Evolutionary conservation across 1,284 basidiomycete genomes (phyloP).

Genomic region (Tylopilus orsonianus): DNA sequence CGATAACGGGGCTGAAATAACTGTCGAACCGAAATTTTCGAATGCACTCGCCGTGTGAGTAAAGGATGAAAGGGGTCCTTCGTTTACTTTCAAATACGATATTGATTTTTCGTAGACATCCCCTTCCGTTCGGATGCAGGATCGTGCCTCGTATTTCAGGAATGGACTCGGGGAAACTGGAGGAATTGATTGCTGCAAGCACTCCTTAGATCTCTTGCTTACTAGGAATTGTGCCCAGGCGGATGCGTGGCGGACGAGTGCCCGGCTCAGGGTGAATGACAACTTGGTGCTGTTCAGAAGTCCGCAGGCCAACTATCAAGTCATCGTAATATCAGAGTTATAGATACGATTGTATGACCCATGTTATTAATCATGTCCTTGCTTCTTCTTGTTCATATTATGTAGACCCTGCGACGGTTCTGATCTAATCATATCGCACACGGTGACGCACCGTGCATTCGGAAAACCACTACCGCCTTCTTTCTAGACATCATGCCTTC

Average conservation of each 20-base stretch:
- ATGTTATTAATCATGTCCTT: background rate
- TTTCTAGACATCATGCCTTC: no score
- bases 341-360: background rate
- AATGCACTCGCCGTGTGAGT: conserved; percentile 15
- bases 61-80: background rate
- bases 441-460: no score
- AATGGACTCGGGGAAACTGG: background rate
- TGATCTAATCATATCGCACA: no score
- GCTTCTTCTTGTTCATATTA: background rate
- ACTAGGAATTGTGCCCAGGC: no score
- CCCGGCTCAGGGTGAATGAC: no score
- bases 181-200: background rate
- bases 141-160: background rate
- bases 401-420: no score
- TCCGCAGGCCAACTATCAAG: no score
- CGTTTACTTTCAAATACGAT: background rate
- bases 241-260: no score
- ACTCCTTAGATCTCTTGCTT: background rate
- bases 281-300: no score
- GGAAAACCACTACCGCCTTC: no score
- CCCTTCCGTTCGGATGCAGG: background rate
- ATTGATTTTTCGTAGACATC: background rate
- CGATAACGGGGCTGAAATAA: conserved; percentile 20
- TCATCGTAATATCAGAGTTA: background rate
- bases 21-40: conserved; percentile 11